Base-by-base conservation (phyloP, 176 grass and related monocot species). In the Elaeis guineensis region DNA sequence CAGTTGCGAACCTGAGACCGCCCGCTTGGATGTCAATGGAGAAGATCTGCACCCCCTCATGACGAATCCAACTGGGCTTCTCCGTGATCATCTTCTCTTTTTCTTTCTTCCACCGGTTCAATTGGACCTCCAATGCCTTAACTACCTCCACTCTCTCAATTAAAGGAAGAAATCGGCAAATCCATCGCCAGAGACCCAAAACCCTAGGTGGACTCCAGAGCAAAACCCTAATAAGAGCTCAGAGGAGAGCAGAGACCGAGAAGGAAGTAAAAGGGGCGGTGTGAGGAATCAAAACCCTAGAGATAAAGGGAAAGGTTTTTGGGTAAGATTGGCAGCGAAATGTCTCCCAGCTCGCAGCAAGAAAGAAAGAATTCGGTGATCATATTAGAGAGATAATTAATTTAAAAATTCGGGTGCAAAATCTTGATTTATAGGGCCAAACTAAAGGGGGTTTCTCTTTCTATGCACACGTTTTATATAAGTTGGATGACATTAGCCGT, bases 21-120 rank as follows among this genome's bases (percentile, higher is more conserved):
- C 81, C 82, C 5, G 87, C 84, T 69, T 98, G 93, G 77, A 98
- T 85, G 49, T 98, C 93, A 81, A 98, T 89, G 52, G 87, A 98
- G 93, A 98, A 98, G 79, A 98, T 98, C 79, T 98, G 93, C 58
- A 98, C 69, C 17, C 87, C 84, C 25, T 98, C 93, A 58, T 98
- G 93, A 29, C 81, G 78, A 83, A 98, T 77, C 87, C 87, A 92
- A 74, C 29, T 77, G 23, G 87, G 93, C 30, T 98, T 98, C 69
- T 98, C 87, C 16, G 87, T 83, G 53, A 98, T 91, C 93, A 98
- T 98, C 59, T 72, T 66, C 25, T 0, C 48, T 3, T 16, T 1
- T 0, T 17, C 39, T 12, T 17, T 16, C 4, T 63, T 52, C 29
- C 21, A 53, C 23, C 16, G 16, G 4, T 24, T 56, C 67, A 30